Evolutionary conservation across 768 basidiomycete species (phyloP).

Genomic region (Suillus alpinus): DNA sequence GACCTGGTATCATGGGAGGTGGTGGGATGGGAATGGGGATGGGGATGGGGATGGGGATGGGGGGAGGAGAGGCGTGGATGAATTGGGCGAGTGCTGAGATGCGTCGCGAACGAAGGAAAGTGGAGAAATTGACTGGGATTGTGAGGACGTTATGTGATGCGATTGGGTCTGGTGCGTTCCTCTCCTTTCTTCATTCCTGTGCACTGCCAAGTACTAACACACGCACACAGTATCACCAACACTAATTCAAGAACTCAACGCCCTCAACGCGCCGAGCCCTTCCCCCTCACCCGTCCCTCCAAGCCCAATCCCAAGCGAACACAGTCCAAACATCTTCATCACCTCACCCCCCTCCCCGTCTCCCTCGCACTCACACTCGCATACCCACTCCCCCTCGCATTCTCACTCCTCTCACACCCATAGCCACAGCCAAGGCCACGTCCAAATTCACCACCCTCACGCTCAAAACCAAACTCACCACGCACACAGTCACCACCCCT

Average conservation of each 20-base stretch:
- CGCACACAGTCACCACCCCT: conserved; percentile 13
- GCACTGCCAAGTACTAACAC: neutral
- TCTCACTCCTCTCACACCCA: conserved; percentile 17
- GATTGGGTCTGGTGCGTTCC: conserved; percentile 49
- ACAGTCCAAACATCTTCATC: conserved; percentile 68
- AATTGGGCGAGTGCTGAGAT: conserved; percentile 35
- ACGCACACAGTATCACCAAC: conserved; percentile 14
- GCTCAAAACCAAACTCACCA: neutral
- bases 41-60: neutral
- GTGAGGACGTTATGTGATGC: conserved; percentile 64
- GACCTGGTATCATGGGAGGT: conserved; percentile 1
- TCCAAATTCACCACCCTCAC: too few species aligned
- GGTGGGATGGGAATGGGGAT: neutral
- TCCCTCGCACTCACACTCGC: neutral
- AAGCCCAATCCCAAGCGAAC: conserved; percentile 10
- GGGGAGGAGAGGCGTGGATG: conserved; percentile 23
- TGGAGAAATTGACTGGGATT: conserved; percentile 57
- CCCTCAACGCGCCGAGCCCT: conserved; percentile 25
- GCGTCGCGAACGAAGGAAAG: conserved; percentile 58
- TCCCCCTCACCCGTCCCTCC: conserved; percentile 25
- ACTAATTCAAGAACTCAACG: conserved; percentile 26
- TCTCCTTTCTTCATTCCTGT: neutral
- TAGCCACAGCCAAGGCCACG: neutral
- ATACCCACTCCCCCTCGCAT: neutral
- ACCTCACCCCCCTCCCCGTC: conserved; percentile 55